phyloP scores from a whole-genome alignment of 2,329 filamentous ascomycete species.

The Diplodia seriata region DNA sequence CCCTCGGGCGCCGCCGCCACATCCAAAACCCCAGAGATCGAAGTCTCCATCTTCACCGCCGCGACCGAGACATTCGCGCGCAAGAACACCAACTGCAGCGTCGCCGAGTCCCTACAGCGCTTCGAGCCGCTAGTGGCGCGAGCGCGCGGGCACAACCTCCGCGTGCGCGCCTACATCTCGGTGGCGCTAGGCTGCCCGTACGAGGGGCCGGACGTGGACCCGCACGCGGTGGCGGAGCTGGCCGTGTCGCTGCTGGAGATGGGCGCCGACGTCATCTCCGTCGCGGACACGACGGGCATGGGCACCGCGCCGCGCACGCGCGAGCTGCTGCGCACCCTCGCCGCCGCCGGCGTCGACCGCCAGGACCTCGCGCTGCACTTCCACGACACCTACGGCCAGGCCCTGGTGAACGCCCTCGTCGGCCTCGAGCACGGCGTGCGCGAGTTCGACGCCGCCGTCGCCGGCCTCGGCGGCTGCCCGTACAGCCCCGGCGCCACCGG shows the following conservation, averaged over 20 bases:
- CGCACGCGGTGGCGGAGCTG: constrained; percentile 66
- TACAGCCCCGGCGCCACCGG: constrained; percentile 86
- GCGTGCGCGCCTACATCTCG: constrained; percentile 80
- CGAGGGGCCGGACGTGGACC: constrained; percentile 62
- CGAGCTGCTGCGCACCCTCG: constrained; percentile 69
- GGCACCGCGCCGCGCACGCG: constrained; percentile 77
- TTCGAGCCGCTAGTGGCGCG: constrained; percentile 74
- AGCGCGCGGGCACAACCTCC: constrained; percentile 69
- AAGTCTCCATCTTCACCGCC: constrained; percentile 81
- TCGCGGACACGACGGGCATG: constrained; percentile 91
- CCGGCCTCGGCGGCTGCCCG: constrained; percentile 82
- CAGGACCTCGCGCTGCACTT: constrained; percentile 83
- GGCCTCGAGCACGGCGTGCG: constrained; percentile 78
- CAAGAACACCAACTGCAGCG: constrained; percentile 82
- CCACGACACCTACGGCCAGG: constrained; percentile 87
- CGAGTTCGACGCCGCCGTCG: constrained; percentile 81
- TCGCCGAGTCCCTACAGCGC: constrained; percentile 73
- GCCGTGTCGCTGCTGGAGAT: constrained; percentile 75
- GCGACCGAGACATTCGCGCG: constrained; percentile 82
- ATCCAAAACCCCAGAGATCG: constrained; percentile 62
- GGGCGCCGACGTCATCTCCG: constrained; percentile 87
- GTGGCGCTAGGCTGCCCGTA: constrained; percentile 77
- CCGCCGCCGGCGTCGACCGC: constrained; percentile 70
- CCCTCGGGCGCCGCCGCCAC: constrained; percentile 44
- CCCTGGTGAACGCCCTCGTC: constrained; percentile 80